These are phyloP conservation scores for Carex pumila DNA, from an alignment of 176 grass and related monocot species.

Conservation along the genomic window DNA sequence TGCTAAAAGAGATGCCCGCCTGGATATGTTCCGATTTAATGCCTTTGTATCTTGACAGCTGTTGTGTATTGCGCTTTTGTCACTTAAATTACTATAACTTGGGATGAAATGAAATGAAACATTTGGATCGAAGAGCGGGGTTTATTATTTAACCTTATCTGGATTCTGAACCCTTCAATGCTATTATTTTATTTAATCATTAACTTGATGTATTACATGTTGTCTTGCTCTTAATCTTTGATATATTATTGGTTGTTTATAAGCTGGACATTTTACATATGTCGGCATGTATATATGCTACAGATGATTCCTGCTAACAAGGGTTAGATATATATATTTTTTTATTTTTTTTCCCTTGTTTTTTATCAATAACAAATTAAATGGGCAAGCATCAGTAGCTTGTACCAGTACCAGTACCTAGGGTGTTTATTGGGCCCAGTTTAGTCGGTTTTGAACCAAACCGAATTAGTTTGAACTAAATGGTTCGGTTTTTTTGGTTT, in stretches of 20 bases:
- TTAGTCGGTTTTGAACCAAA: too few species aligned
- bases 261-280: neutral
- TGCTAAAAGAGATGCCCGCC: constrained; percentile 3
- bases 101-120: neutral
- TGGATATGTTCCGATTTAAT: constrained; percentile 2
- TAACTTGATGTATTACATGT: neutral
- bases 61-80: neutral
- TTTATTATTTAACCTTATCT: neutral
- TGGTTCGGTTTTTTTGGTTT: too few species aligned
- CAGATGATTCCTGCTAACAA: neutral
- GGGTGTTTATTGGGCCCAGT: too few species aligned
- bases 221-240: neutral
- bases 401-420: neutral
- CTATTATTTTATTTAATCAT: neutral
- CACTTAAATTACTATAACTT: neutral
- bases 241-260: neutral
- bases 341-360: neutral
- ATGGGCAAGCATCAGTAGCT: neutral
- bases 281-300: neutral
- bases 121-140: neutral
- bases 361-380: neutral
- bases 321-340: too few species aligned
- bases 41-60: constrained; percentile 18
- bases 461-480: too few species aligned
- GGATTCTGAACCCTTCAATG: neutral